Conservation (phyloP, 345 rosid species). For the Fremontodendron californicum region DNA sequence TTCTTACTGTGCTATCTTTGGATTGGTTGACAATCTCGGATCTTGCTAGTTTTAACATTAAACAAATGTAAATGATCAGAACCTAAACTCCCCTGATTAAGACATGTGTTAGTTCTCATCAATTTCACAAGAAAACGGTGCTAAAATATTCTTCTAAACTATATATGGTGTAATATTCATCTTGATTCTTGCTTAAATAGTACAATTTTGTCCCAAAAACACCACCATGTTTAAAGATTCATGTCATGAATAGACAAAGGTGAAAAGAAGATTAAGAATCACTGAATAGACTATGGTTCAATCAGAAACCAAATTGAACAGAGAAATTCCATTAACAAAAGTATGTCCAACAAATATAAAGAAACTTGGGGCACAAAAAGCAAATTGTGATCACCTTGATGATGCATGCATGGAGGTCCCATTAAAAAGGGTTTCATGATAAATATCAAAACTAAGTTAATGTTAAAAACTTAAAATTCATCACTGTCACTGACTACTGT, state of each 20-base stretch:
- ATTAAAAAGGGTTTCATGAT: slow-evolving; percentile 14
- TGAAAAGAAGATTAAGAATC: slow-evolving; percentile 1
- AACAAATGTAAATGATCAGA: neutral
- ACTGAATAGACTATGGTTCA: neutral
- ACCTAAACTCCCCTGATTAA: neutral
- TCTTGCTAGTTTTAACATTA: neutral
- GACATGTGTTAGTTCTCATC: neutral
- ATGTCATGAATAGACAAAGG: neutral
- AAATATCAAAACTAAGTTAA: neutral
- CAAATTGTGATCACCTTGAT: slow-evolving; percentile 11
- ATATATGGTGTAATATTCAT: neutral
- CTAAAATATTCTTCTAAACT: neutral
- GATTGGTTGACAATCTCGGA: neutral
- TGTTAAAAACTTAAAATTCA: neutral
- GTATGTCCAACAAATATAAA: neutral
- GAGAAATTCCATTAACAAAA: slow-evolving; percentile 25
- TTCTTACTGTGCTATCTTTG: neutral
- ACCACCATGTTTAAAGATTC: slow-evolving; percentile 1
- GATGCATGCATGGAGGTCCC: slow-evolving; percentile 26
- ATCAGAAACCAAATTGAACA: slow-evolving; percentile 7
- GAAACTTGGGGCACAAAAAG: slow-evolving; percentile 10
- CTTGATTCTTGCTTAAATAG: neutral
- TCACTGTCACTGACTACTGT: slow-evolving; percentile 7
- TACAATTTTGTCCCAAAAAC: neutral
- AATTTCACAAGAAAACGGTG: neutral